Base-by-base conservation (phyloP, 169 alveolate species). In the Eimeria acervulina region DNA sequence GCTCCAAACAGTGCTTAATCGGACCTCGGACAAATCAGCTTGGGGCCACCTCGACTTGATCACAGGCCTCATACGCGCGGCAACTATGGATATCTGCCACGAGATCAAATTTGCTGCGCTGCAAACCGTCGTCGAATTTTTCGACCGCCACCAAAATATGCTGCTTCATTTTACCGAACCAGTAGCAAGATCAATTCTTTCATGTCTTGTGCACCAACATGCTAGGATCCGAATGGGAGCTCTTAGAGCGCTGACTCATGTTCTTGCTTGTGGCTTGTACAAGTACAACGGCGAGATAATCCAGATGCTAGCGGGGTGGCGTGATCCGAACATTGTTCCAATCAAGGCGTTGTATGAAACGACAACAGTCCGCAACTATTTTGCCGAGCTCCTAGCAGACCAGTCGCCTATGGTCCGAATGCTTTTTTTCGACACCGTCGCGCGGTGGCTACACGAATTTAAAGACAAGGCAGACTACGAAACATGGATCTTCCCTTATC, bases 241-340 rank as follows among this genome's bases (percentile, higher is more conserved):
- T 1, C 96, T 98, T 68, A 97, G 98, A 23, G 99, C 99, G 0
- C 81, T 98, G 42, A 97, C 98, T 38, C 97, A 97, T 28, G 98
- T 98, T 55, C 95, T 98, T 95, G 95, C 97, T 68, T 98, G 99
- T 89, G 99, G 99, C 33, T 97, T 95, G 31, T 98, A 97, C 97
- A 98, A 98, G 96, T 97, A 97, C 90, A 98, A 96, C 91, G 98
- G 98, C n/a, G 97, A 97, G 47, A 97, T 98, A 3, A 84, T 93
- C 7, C 99, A 98, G 96, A 97, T 95, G 95, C 96, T 98, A 33
- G 97, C 98, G 21, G 99, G 99, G 3, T 98, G 98, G 96, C 97
- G 98, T 83, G 99, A 98, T 90, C 99, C 99, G 7, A 98, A 98
- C 91, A 47, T 97, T 0, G 99, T 98, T 52, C 99, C 99, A 7